Evolutionary conservation across 495 filamentous ascomycete genomes (phyloP), one percentile per base, ranked within the genome.

Genomic region (Hypomontagnella monticulosa): DNA sequence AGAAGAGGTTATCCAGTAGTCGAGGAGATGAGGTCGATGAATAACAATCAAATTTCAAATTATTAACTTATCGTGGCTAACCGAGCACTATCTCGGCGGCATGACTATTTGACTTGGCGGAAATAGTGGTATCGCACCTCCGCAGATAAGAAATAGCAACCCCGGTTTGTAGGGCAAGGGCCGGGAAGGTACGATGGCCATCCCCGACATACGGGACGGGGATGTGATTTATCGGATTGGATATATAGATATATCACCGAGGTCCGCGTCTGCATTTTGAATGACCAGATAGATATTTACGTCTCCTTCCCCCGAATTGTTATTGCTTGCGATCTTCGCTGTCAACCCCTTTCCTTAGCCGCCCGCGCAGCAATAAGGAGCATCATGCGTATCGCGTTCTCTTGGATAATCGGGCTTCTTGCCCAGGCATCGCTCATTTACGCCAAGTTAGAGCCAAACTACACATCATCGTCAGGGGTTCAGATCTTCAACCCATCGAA

Each of bases 401-500:
- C 30, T 8, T 61, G 23, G 2, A 27, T 27, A 27, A 27, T 53
- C 27, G 47, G 57, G 57, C 9, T 61, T 1, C 30, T 61, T 37
- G 38, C 38, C 27, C 57, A 38, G n/a, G 2, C n/a, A 18, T 10
- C 38, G 1, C 15, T 42, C 23, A 12, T 41, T 12, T 10, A 57
- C 33, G 65, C 58, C 19, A 63, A 54, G 27, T 20, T 67, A 14
- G 40, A 63, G 16, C 52, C 65, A 23, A 67, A 67, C 23, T 67
- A 67, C 48, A 67, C 65, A 5, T 67, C 65, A 1, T 58, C 64
- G 16, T 55, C 64, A 1, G 64, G 64, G 2, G 64, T 67, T 1
- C 54, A 67, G 47, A 51, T 67, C n/a, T 67, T 62, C 41, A 67
- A 67, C 41, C 64, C 58, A 8, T 60, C 52, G 5, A 56, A 30